Conservation (phyloP, 306 rosid species). For the Trifolium subterraneum region DNA sequence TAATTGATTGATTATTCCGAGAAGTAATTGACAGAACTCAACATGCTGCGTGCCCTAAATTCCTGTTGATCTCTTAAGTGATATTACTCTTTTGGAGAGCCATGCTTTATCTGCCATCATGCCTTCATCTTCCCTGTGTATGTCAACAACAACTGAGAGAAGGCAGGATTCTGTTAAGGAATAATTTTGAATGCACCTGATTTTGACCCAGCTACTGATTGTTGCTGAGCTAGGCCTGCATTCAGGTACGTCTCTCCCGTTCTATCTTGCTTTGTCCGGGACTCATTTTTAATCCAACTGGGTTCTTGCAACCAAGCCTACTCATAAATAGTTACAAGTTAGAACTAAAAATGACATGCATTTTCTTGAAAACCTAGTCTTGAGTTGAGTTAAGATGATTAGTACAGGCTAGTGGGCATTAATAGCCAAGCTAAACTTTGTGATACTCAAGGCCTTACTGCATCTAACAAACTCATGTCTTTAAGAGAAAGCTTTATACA, state of each 20-base stretch:
- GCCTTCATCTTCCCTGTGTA: constrained; percentile 45
- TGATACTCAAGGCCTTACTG: not conserved
- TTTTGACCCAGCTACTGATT: constrained; percentile 44
- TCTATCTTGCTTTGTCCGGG: constrained; percentile 26
- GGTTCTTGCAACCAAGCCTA: not conserved
- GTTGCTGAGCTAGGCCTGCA: constrained; percentile 52
- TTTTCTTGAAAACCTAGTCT: constrained; percentile 11
- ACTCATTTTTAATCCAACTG: not conserved
- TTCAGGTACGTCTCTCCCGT: constrained; percentile 54
- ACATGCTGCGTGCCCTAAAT: constrained; percentile 27
- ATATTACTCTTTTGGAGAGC: constrained; percentile 51
- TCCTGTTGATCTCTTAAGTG: constrained; percentile 44
- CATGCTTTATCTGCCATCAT: constrained; percentile 46
- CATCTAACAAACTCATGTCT: not conserved
- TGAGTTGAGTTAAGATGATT: not conserved
- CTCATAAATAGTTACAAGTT: not conserved
- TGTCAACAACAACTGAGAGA: constrained; percentile 41
- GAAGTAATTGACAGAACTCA: constrained; percentile 32
- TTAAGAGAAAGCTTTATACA: not conserved
- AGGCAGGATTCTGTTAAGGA: constrained; percentile 43
- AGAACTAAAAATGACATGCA: not conserved
- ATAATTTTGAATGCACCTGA: constrained; percentile 39
- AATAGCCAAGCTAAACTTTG: not conserved
- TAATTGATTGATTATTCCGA: constrained; percentile 41
- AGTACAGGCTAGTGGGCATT: not conserved